phyloP scores from a whole-genome alignment of 202 grass and related monocot species.

The Carex arenaria region DNA sequence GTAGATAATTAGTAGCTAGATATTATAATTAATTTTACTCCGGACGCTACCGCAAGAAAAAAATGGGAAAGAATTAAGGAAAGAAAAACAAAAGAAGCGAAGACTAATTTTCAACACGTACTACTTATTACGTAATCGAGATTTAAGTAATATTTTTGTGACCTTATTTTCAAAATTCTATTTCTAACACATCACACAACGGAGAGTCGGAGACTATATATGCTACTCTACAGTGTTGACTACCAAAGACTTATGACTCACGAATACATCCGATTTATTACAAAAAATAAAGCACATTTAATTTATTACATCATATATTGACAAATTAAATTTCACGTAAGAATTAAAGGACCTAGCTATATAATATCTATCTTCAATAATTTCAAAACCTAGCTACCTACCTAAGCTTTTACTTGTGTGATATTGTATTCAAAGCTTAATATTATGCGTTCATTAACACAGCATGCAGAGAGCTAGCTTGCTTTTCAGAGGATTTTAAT shows the following conservation, averaged over 20 bases:
- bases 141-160: neutral
- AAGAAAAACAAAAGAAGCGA: neutral
- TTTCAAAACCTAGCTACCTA: neutral
- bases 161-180: conserved; percentile 13
- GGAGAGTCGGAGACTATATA: neutral
- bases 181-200: neutral
- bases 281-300: neutral
- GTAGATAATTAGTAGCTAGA: neutral
- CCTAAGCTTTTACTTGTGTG: neutral
- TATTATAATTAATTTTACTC: neutral
- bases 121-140: neutral
- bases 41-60: neutral
- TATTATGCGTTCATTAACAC: neutral
- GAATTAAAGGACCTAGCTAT: neutral
- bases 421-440: neutral
- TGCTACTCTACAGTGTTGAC: neutral
- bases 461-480: neutral
- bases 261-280: neutral
- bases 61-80: neutral
- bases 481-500: neutral
- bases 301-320: neutral
- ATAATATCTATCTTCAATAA: neutral
- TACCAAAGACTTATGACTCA: neutral
- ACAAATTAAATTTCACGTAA: neutral
- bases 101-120: neutral